Base-by-base conservation (phyloP, 768 basidiomycete species). In the Leucocoprinus sp. region DNA sequence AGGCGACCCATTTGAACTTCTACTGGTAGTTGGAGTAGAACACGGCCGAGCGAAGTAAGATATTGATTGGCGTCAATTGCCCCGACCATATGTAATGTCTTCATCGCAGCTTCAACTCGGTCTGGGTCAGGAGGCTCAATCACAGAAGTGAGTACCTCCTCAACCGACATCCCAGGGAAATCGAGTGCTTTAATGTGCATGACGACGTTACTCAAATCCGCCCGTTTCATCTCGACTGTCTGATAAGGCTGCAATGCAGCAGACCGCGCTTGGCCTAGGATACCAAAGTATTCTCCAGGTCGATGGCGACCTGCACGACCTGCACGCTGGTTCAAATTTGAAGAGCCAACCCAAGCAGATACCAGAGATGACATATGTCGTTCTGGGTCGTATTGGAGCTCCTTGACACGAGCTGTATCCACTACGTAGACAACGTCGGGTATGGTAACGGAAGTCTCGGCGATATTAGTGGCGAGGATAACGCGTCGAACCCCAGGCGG, bases 121-220 rank as follows among this genome's bases (percentile, higher is more conserved):
- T 75, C 74, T 1, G 75, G 64, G 27, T 76, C 78, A n/a, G 93
- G 93, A 12, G 93, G 85, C 59, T 97, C 93, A 44, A 96, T 96
- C 9, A 84, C 74, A 8, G 77, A 80, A 1, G 77, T 79, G 27
- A 97, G 71, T 17, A 96, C 91, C 49, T 93, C 84, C 56, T 93
- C 86, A 5, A 91, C 87, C 22, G 78, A 65, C 80, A 92, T 80
- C 35, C 77, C 80, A 5, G 89, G 87, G 59, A 96, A 84, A 59
- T 90, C 82, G 27, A 96, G 74, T 7, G 92, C 92, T 57, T 95
- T 96, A 61, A 97, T 78, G 59, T 93, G 93, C 93, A 97, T 97
- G 12, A 95, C 90, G 37, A 93, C 84, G 57, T 92, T 91, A 55
- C 80, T 87, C 54, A 95, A 60, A 61, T 93, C 91, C 9, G 84